Percentiles rank a stretch among this genome's conserved stretches.
Conservation (phyloP, 108 stramenopile genomes). For the Aurantiochytrium sp. region DNA sequence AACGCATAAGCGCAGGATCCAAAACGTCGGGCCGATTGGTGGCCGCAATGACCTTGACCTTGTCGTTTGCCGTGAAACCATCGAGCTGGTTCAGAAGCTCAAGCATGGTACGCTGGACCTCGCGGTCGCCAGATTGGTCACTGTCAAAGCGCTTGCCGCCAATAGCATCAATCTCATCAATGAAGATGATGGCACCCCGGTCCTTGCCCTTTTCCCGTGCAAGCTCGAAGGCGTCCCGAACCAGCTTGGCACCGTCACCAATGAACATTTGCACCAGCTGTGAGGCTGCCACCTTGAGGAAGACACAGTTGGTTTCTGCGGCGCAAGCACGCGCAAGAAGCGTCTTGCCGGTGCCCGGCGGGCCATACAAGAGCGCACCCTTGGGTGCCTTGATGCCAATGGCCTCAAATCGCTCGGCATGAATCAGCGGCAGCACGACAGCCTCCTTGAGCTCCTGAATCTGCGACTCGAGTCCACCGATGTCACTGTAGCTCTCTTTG, state of each 20-base stretch:
- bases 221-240: constrained; percentile 96
- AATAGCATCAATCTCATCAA: constrained; percentile 98
- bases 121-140: constrained; percentile 92
- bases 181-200: constrained; percentile 82
- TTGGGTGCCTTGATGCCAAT: constrained; percentile 99
- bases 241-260: constrained; percentile 97
- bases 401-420: constrained; percentile 92
- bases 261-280: constrained; percentile 99
- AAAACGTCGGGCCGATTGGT: constrained; percentile 95
- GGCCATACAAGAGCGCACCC: constrained; percentile 89
- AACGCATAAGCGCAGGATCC: constrained; percentile 93
- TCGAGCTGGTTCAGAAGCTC: constrained; percentile 96
- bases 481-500: constrained; percentile 92
- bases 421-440: constrained; percentile 97
- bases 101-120: constrained; percentile 99
- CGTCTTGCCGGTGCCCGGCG: constrained; percentile 98
- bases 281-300: constrained; percentile 95
- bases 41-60: constrained; percentile 99
- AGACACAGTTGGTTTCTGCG: constrained; percentile 96
- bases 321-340: constrained; percentile 96
- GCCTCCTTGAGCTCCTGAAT: constrained; percentile 99
- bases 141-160: constrained; percentile 97
- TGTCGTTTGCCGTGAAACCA: constrained; percentile 89
- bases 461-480: constrained; percentile 93
- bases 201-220: constrained; percentile 84